Evolutionary conservation across 179 eudicot genomes (phyloP).

Genomic region (Amaranthus tricolor): DNA sequence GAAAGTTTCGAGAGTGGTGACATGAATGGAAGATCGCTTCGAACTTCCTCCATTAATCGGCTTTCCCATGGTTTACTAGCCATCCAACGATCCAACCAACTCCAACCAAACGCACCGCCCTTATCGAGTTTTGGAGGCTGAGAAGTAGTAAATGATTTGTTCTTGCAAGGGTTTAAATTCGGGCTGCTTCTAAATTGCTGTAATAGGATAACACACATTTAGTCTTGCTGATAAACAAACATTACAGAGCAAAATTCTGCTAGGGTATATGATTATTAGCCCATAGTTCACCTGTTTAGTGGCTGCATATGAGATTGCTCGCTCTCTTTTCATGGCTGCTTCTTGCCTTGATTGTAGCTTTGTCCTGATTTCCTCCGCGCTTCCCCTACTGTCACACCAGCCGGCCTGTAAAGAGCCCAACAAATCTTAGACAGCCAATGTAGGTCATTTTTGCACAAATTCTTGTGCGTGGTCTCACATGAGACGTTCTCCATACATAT

Average conservation of each 20-base stretch:
- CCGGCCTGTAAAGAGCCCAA: constrained; percentile 44
- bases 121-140: constrained; percentile 38
- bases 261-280: neutral
- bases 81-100: constrained; percentile 87
- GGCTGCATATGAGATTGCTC: constrained; percentile 65
- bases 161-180: constrained; percentile 33
- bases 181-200: constrained; percentile 56
- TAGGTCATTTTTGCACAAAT: neutral
- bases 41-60: constrained; percentile 46
- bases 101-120: constrained; percentile 32
- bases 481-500: too few relatives aligned
- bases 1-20: constrained; percentile 38
- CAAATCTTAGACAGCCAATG: neutral
- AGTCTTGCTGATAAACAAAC: neutral
- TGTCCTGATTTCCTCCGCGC: constrained; percentile 62
- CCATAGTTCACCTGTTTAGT: constrained; percentile 51
- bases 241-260: neutral
- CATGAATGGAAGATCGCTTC: constrained; percentile 29
- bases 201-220: neutral
- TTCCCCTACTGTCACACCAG: constrained; percentile 83
- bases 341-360: constrained; percentile 78
- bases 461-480: too few relatives aligned
- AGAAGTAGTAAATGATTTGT: constrained; percentile 25
- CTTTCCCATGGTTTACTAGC: constrained; percentile 73
- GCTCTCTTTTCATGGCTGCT: constrained; percentile 78